phyloP scores from a whole-genome alignment of 202 grass and related monocot species.

The Zizania palustris region DNA sequence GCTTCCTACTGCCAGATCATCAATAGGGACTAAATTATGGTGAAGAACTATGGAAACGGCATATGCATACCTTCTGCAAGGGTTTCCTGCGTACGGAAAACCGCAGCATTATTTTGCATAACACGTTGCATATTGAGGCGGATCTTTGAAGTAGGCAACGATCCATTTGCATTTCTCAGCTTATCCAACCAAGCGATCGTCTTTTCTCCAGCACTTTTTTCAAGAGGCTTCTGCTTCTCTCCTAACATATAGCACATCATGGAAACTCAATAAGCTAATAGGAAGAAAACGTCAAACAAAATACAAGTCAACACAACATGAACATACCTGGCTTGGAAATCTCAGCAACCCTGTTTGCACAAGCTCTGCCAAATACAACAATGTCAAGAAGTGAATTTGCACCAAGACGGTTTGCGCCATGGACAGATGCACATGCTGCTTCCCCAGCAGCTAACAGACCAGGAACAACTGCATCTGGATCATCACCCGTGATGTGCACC shows the following conservation, averaged over 20 bases:
- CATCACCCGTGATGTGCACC: conserved; percentile 59
- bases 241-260: conserved; percentile 41
- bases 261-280: conserved; percentile 26
- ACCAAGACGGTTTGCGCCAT: conserved; percentile 79
- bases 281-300: conserved; percentile 20
- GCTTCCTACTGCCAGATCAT: not conserved
- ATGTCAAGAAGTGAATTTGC: conserved; percentile 80
- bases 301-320: conserved; percentile 6
- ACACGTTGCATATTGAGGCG: conserved; percentile 81
- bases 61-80: conserved; percentile 58
- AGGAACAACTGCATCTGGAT: conserved; percentile 58
- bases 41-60: not conserved
- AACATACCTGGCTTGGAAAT: conserved; percentile 67
- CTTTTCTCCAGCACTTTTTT: conserved; percentile 57
- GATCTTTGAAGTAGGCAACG: conserved; percentile 64
- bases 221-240: conserved; percentile 58
- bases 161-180: conserved; percentile 68
- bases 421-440: conserved; percentile 77
- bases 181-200: conserved; percentile 76
- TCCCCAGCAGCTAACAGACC: conserved; percentile 72
- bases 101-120: conserved; percentile 85
- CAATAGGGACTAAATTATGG: not conserved
- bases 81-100: conserved; percentile 80
- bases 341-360: conserved; percentile 70
- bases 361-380: conserved; percentile 79